A percentile compares a stretch with the other conserved stretches of the same genome.
These are phyloP conservation scores for Trichoderma gamsii DNA, from an alignment of 495 filamentous ascomycete genomes.

Conservation along the genomic window DNA sequence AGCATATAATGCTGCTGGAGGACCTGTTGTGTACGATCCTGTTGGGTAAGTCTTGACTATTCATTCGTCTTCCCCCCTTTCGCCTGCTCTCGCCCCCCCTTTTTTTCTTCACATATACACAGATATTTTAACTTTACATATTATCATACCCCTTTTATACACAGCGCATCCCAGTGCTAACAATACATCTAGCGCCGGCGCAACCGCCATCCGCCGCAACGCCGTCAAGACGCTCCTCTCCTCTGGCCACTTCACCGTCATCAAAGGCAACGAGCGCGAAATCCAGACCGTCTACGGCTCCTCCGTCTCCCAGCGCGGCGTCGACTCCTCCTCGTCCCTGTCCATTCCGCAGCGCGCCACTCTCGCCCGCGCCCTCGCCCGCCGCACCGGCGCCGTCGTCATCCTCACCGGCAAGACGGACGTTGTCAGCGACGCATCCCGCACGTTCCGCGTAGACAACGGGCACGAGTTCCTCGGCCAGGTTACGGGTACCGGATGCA, in stretches of 20 bases:
- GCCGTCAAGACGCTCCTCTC: constrained; percentile 68
- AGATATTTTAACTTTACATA: too few species aligned
- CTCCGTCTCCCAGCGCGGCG: constrained; percentile 68
- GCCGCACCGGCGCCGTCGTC: constrained; percentile 63
- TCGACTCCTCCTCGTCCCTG: constrained; percentile 68
- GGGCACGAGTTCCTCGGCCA: constrained; percentile 71
- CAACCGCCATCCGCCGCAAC: constrained; percentile 64
- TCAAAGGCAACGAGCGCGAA: constrained; percentile 95
- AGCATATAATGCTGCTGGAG: constrained; percentile 70
- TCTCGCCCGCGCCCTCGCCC: constrained; percentile 60
- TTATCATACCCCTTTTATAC: too few species aligned
- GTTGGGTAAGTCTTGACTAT: constrained; percentile 53
- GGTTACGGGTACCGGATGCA: constrained; percentile 86
- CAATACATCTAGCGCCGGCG: constrained; percentile 51
- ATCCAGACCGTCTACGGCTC: constrained; percentile 69
- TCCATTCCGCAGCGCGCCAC: constrained; percentile 43
- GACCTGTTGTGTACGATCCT: constrained; percentile 80
- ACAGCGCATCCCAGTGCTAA: background rate
- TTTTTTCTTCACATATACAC: background rate
- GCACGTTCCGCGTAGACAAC: constrained; percentile 62
- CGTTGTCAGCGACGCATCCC: constrained; percentile 67
- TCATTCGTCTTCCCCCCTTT: background rate
- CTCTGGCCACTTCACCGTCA: constrained; percentile 71
- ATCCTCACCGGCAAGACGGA: constrained; percentile 80
- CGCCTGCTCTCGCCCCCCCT: background rate